Conservation (phyloP, 2,329 filamentous ascomycete species). For the Colletotrichum graminicola region DNA sequence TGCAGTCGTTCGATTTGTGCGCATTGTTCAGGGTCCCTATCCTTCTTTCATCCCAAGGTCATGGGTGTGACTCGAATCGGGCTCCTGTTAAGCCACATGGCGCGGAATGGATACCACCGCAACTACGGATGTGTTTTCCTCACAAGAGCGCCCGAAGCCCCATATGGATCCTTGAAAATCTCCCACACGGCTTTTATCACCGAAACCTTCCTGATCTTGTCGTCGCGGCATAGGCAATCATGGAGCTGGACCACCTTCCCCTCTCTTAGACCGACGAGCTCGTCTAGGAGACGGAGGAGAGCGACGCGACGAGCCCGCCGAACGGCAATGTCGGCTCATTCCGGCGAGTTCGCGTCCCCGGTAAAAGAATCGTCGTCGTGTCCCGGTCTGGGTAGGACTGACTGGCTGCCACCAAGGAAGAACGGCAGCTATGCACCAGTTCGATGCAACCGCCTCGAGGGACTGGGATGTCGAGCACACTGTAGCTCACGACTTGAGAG, state of each 20-base stretch:
- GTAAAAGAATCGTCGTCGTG: slow-evolving; percentile 55
- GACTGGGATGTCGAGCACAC: slow-evolving; percentile 50
- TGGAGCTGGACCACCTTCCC: slow-evolving; percentile 55
- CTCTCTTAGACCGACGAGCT: slow-evolving; percentile 54
- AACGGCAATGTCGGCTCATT: neutral
- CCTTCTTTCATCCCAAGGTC: neutral
- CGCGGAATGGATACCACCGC: neutral
- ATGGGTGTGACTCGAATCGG: neutral
- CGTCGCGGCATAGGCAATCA: neutral
- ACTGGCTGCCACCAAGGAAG: slow-evolving; percentile 53
- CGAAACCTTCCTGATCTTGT: neutral
- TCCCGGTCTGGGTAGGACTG: slow-evolving; percentile 62
- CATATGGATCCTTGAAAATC: too few species aligned
- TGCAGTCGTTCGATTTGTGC: neutral
- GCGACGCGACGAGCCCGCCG: slow-evolving; percentile 42
- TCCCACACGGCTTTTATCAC: too few species aligned
- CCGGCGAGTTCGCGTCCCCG: slow-evolving; percentile 45
- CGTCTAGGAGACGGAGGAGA: slow-evolving; percentile 36
- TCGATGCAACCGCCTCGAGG: slow-evolving; percentile 58
- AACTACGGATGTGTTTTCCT: neutral
- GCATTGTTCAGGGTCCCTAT: neutral
- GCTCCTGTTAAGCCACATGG: too few species aligned
- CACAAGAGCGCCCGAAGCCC: neutral
- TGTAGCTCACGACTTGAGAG: neutral
- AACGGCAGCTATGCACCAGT: slow-evolving; percentile 56